phyloP scores from a whole-genome alignment of 768 basidiomycete species.

The Pleurotus giganteus region DNA sequence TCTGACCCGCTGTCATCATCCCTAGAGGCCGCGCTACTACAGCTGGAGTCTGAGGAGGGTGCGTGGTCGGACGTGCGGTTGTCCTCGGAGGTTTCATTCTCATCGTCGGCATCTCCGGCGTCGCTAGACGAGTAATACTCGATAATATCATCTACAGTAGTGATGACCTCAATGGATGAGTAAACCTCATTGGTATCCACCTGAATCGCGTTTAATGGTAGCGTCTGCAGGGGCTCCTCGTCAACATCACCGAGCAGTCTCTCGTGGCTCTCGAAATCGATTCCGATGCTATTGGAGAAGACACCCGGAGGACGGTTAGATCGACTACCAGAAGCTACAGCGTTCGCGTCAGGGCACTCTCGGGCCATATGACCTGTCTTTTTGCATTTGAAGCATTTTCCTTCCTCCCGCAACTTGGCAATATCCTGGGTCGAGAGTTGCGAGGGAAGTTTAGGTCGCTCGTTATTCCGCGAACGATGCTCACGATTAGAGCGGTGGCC shows the following conservation, averaged over 20 bases:
- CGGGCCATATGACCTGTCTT: not conserved
- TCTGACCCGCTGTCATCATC: too few species aligned
- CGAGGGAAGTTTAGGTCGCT: not conserved
- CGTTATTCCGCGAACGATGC: not conserved
- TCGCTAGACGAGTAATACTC: not conserved
- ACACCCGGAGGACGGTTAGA: not conserved
- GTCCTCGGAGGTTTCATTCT: not conserved
- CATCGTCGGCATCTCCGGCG: not conserved
- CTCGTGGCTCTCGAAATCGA: not conserved
- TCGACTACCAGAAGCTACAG: not conserved
- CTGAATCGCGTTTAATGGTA: not conserved
- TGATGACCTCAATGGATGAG: not conserved
- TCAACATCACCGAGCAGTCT: not conserved
- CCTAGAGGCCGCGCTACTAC: too few species aligned
- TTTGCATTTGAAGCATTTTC: not conserved
- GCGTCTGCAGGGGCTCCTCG: not conserved
- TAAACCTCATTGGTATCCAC: not conserved
- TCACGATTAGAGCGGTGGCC: not conserved
- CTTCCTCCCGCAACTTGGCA: not conserved
- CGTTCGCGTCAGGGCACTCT: not conserved
- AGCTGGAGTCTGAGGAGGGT: not conserved
- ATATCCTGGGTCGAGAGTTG: not conserved
- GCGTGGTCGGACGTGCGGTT: not conserved
- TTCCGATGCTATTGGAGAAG: not conserved
- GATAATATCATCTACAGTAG: not conserved